Evolutionary conservation across 805 yeast genomes (phyloP).

Genomic region (Yarrowia phangngaensis): DNA sequence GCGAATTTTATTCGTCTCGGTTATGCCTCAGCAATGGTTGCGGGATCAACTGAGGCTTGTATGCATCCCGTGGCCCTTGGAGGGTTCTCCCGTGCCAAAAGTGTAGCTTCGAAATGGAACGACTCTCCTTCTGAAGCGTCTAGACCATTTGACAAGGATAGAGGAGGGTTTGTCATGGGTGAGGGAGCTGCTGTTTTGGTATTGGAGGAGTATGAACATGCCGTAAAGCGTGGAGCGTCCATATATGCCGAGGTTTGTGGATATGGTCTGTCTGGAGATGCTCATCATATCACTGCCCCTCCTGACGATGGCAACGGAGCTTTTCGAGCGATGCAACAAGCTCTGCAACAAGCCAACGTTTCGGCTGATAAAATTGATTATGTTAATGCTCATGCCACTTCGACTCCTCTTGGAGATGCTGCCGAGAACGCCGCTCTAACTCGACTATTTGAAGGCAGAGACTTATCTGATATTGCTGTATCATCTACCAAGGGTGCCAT

Average conservation of each 20-base stretch:
- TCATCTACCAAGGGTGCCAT: constrained; percentile 88
- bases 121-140: constrained; percentile 65
- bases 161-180: constrained; percentile 87
- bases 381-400: constrained; percentile 95
- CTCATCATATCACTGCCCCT: constrained; percentile 91
- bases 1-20: constrained; percentile 71
- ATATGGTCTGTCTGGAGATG: constrained; percentile 90
- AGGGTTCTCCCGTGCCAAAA: constrained; percentile 87
- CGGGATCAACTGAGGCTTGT: constrained; percentile 91
- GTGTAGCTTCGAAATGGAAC: constrained; percentile 61
- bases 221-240: constrained; percentile 54
- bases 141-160: constrained; percentile 74
- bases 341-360: constrained; percentile 52
- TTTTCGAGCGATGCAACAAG: constrained; percentile 71
- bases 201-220: constrained; percentile 75
- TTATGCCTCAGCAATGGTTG: constrained; percentile 80
- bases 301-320: constrained; percentile 81
- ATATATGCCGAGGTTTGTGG: constrained; percentile 82
- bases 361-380: constrained; percentile 57
- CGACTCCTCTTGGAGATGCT: constrained; percentile 81
- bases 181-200: constrained; percentile 88
- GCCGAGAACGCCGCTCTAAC: constrained; percentile 79
- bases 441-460: constrained; percentile 44
- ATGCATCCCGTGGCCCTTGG: constrained; percentile 82
- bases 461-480: constrained; percentile 40